Base-by-base conservation (phyloP, 306 rosid genomes). In the Cucumis melo region DNA sequence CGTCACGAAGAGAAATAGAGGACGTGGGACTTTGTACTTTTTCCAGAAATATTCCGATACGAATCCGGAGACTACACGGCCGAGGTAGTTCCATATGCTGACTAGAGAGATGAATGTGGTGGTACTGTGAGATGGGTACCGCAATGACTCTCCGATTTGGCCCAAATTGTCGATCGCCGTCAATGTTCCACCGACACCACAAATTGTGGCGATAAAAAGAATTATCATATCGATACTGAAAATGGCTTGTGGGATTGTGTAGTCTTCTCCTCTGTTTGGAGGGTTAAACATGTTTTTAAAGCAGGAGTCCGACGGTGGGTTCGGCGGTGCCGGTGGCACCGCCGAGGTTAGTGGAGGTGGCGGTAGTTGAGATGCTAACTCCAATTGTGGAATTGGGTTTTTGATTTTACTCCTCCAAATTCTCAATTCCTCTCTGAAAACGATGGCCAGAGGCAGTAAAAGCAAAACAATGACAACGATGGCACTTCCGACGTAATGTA, bases 1-100 rank as follows among this genome's bases (percentile, higher is more conserved):
- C 0, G 85, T 85, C 3, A 84, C 41, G 10, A 87, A 80, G 15
- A 91, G 82, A 82, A 91, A 19, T 1, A 91, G 80, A 8, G 96
- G 87, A 5, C 93, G 88, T 19, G 96, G 96, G 70, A 87, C 73
- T 62, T 70, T 85, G 88, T 81, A 91, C 64, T 88, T 91, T 34
- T 75, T 57, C 42, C 87, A 78, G 32, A 91, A 81, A n/a, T 76
- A 34, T 79, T 88, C 96, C 3, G 96, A 91, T 8, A 72, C 75
- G 44, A 85, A 88, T 6, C 93, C 93, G 0, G 89, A 29, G 0
- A 65, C 21, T 5, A 79, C 91, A 65, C 91, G 80, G 76, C 96
- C 93, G 0, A 88, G 78, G 36, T 87, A 91, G 70, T 91, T 91
- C 96, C 96, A 91, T 48, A 91, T 91, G 70, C 96, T 91, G 3